phyloP scores from a whole-genome alignment of 2,329 filamentous ascomycete genomes.

The Neopestalotiopsis sp. region DNA sequence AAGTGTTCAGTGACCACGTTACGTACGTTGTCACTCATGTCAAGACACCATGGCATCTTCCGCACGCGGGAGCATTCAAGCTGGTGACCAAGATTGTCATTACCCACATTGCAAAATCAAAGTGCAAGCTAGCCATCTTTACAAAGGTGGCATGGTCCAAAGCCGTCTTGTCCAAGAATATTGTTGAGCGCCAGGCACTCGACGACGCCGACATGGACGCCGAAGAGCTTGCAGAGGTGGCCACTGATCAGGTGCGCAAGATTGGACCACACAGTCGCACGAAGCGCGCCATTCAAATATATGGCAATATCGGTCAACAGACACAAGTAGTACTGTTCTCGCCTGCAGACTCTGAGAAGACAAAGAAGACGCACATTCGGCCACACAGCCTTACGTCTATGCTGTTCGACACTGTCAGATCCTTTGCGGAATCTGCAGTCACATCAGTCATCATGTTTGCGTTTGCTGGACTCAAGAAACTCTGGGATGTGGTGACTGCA shows the following conservation, averaged over 20 bases:
- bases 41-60: constrained; percentile 81
- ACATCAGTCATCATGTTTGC: constrained; percentile 80
- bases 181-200: constrained; percentile 74
- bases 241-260: constrained; percentile 77
- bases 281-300: constrained; percentile 79
- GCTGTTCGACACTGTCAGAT: constrained; percentile 73
- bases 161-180: constrained; percentile 60
- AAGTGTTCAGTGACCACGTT: constrained; percentile 77
- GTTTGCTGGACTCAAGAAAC: constrained; percentile 66
- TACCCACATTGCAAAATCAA: constrained; percentile 89
- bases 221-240: constrained; percentile 75
- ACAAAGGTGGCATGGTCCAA: constrained; percentile 87
- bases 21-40: constrained; percentile 68
- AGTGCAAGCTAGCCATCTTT: constrained; percentile 89
- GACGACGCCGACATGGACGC: constrained; percentile 76
- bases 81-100: constrained; percentile 91
- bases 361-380: constrained; percentile 64
- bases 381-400: constrained; percentile 69
- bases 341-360: constrained; percentile 50
- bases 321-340: constrained; percentile 67
- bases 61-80: constrained; percentile 78
- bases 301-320: constrained; percentile 75
- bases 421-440: constrained; percentile 74
- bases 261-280: constrained; percentile 76
- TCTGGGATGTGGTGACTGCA: constrained; percentile 72